Base-by-base conservation (phyloP, 495 filamentous ascomycete species). In the Articulospora tetracladia region DNA sequence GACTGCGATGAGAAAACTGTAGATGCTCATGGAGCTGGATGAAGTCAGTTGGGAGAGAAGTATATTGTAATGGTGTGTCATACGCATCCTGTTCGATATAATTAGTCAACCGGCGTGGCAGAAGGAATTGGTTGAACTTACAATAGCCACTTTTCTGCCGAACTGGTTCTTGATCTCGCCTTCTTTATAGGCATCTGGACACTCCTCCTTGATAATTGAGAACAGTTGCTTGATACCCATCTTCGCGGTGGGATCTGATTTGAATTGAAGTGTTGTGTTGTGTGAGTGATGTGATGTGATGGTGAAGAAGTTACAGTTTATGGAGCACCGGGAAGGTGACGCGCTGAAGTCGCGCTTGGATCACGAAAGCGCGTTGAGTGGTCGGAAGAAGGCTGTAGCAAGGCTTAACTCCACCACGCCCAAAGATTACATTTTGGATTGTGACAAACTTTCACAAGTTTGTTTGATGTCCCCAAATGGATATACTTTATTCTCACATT, bases 141-240 rank as follows among this genome's bases (percentile, higher is more conserved):
- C 91, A 74, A 97, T 98, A 36, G 93, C 93, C 61, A 98, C 91
- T 74, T 97, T 98, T 65, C 94, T 86, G 63, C 94, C 94, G 66
- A 98, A 98, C 47, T 98, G 95, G 59, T 91, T 93, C 75, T 98
- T 98, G 76, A 98, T 98, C 63, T 98, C 95, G 53, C 94, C 92
- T 58, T 88, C 84, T 72, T 96, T 96, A 78, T 97, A 83, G n/a
- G 94, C 89, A 77, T 92, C 90, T 24, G 93, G 91, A 58, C 89
- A 88, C 73, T 97, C 87, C 61, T 98, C 94, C 58, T 88, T 86
- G 75, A 98, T 92, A 68, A 98, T 83, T 61, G 86, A 83, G 74
- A 85, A 92, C 28, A 97, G 87, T 49, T 88, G 76, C 76, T 96
- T 97, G 67, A 97, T 97, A 79, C 93, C 93, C 93, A 97, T 97